Evolutionary conservation across 75 land plant genomes (phyloP), one percentile per base, ranked within the genome.

Genomic region (Pinus taeda): DNA sequence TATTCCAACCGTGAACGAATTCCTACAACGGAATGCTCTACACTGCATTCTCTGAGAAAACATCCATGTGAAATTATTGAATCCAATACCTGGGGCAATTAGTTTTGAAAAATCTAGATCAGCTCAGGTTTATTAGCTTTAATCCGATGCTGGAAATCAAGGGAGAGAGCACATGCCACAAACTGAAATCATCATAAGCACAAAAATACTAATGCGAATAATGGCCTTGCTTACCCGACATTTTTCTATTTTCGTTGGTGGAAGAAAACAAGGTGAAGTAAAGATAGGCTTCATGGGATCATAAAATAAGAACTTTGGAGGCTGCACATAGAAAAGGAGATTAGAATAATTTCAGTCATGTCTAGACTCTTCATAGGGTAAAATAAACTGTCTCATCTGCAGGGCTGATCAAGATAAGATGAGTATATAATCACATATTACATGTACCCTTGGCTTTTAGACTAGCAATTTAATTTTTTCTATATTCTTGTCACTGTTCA

Each of bases 221-320:
- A 69, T 42, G 12, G 12, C 49, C 78, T 76, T 42, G 20, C 77
- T 63, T 89, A 97, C 99, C 95, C 82, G 77, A 92, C 99, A 92
- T 82, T 84, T 83, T 20, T 97, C 99, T 22, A 95, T 87, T 87
- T 97, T 97, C 12, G 95, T 89, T 39, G 99, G 99, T 15, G 99
- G 99, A 22, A 97, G 80, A 71, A 85, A 97, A 60, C 98, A 83
- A 8, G 98, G 95, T 60, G 95, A 92, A 49, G 99, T 97, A 82
- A 78, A 94, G 72, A 97, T 95, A 55, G 99, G 99, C 60, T 91
- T 97, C 71, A 80, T 83, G 20, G 99, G 96, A 77, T 97, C 98
- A 81, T 88, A 88, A 70, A 97, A 97, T 22, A 88, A 80, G 76
- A 97, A 97, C 81, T 89, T 92, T 14, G 99, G 91, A 64, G 84